Base-by-base conservation (phyloP, 2,329 filamentous ascomycete genomes). In the Pyricularia grisea region DNA sequence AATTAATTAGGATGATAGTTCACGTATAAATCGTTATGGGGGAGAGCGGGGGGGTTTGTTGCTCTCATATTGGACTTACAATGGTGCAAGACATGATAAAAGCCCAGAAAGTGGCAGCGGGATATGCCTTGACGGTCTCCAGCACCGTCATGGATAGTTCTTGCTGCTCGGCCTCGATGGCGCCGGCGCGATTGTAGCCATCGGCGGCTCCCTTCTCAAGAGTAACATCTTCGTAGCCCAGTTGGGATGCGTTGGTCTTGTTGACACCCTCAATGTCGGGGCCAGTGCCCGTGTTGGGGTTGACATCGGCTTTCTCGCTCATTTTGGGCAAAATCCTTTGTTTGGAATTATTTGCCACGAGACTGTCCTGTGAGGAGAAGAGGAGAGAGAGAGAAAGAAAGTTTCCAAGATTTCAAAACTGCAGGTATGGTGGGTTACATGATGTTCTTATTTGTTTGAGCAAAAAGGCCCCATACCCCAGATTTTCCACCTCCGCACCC, bases 121-220 rank as follows among this genome's bases (percentile, higher is more conserved):
- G 77, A 31, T 79, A 78, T 2, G 73, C 73, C 68, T 68, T 72
- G 9, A 78, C 74, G 69, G 78, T 77, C 71, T 79, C 73, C 9
- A 77, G 14, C 63, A 79, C 76, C 1, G 73, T 74, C 77, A 79
- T 78, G 66, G 77, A 73, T 42, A 75, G 73, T 70, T 79, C 78
- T 0, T 69, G 70, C 42, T 75, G 82, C 78, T 89, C 87, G 14
- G 85, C 87, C 71, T 86, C 83, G 73, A 87, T 83, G 71, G 86
- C 86, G 72, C 79, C 84, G 6, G 79, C 77, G 79, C 58, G n/a
- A 10, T 83, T 84, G 81, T 80, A 81, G 69, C 7, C n/a, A 27
- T 81, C 79, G 33, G 33, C 14, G 17, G n/a, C n/a, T n/a, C 77
- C 77, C 68, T 83, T 81, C 70, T 80, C 78, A 71, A 79, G 77